These are phyloP conservation scores for Cytospora piceicola DNA, from an alignment of 2,329 filamentous ascomycete species.

Conservation along the genomic window DNA sequence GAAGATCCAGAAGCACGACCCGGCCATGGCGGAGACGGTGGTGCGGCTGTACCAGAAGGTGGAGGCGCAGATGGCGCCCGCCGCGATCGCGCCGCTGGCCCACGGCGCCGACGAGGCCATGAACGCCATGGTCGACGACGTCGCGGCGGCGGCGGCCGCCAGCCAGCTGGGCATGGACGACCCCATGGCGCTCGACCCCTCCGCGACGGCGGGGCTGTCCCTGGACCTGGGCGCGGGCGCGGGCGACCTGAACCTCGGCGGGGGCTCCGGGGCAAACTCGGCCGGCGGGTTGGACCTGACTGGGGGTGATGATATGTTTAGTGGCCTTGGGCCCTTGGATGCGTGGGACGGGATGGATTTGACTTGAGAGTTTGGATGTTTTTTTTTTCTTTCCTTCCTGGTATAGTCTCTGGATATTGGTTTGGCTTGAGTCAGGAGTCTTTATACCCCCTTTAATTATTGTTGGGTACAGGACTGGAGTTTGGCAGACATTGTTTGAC, in stretches of 20 bases:
- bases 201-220: constrained; percentile 48
- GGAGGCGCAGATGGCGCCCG: constrained; percentile 62
- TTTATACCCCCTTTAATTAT: neutral
- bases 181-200: constrained; percentile 43
- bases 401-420: neutral
- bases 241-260: constrained; percentile 44
- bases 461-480: constrained; percentile 1
- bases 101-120: constrained; percentile 39
- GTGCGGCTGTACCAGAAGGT: constrained; percentile 67
- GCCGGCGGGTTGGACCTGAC: constrained; percentile 45
- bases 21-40: constrained; percentile 61
- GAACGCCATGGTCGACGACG: constrained; percentile 44
- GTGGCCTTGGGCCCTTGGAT: constrained; percentile 38
- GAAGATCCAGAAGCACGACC: constrained; percentile 59
- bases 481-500: neutral
- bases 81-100: constrained; percentile 20
- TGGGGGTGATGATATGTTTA: constrained; percentile 51
- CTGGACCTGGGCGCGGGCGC: constrained; percentile 46
- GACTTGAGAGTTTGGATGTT: constrained; percentile 24
- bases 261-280: constrained; percentile 40
- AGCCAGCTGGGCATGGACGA: constrained; percentile 28
- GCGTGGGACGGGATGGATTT: constrained; percentile 40
- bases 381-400: neutral
- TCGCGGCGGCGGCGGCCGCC: constrained; percentile 43
- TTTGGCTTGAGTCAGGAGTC: constrained; percentile 3